A percentile compares a stretch with the other conserved stretches of the same genome.
These are phyloP conservation scores for Ustilago nuda DNA, from an alignment of 1,284 basidiomycete genomes.

Conservation along the genomic window DNA sequence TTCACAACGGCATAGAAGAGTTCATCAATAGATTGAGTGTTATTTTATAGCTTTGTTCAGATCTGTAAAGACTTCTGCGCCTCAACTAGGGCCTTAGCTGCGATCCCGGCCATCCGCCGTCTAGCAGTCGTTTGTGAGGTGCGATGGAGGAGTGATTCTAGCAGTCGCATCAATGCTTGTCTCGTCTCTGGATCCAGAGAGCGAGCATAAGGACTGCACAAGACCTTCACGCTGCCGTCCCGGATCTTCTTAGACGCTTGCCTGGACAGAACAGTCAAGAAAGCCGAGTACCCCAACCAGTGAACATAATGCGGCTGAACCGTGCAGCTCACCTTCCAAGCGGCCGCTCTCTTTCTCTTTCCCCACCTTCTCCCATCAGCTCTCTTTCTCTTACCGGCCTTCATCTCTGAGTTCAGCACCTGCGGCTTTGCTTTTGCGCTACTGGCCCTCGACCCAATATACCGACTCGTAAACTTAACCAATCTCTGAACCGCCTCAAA, in stretches of 20 bases:
- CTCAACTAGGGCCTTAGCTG: slow-evolving; percentile 12
- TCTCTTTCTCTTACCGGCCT: neutral
- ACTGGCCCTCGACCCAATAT: slow-evolving; percentile 27
- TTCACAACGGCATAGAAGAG: neutral
- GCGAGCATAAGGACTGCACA: neutral
- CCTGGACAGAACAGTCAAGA: slow-evolving; percentile 19
- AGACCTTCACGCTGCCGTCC: no score
- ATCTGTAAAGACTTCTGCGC: slow-evolving; percentile 24
- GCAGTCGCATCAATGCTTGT: slow-evolving; percentile 13
- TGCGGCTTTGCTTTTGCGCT: slow-evolving; percentile 21
- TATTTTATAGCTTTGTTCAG: neutral
- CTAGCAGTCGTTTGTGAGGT: slow-evolving; percentile 4
- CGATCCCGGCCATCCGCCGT: slow-evolving; percentile 10
- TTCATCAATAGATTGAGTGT: neutral
- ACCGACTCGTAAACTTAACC: slow-evolving; percentile 34
- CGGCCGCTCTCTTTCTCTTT: neutral
- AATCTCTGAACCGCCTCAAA: slow-evolving; percentile 28
- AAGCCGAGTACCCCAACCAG: slow-evolving; percentile 53
- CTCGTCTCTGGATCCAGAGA: slow-evolving; percentile 16
- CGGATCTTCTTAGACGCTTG: neutral
- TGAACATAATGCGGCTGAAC: slow-evolving; percentile 36
- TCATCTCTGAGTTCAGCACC: neutral
- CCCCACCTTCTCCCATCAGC: no score
- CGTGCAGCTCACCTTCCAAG: slow-evolving; percentile 35
- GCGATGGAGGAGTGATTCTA: slow-evolving; percentile 8